Evolutionary conservation across 2,329 filamentous ascomycete genomes (phyloP).

Genomic region (Clarireedia monteithiana): DNA sequence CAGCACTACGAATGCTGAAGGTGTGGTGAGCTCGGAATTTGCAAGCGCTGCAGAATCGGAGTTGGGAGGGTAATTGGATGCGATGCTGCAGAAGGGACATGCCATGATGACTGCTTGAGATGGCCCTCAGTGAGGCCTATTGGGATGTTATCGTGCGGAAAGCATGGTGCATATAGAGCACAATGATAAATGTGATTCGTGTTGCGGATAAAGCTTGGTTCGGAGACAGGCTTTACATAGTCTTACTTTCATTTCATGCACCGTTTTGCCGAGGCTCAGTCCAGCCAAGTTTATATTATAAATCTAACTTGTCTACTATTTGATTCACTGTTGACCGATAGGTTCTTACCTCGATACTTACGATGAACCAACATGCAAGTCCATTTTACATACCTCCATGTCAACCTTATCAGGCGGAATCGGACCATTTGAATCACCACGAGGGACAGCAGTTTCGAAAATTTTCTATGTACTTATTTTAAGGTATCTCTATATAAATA

Average conservation of each 20-base stretch:
- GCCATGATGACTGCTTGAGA: neutral
- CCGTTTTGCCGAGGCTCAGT: too few species aligned
- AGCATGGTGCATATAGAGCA: conserved; percentile 6
- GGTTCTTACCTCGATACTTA: too few species aligned
- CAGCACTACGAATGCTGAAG: conserved; percentile 55
- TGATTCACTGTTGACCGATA: too few species aligned
- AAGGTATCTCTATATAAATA: conserved; percentile 9
- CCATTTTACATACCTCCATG: too few species aligned
- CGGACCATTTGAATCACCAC: neutral
- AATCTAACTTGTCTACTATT: too few species aligned
- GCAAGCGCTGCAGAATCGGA: conserved; percentile 32
- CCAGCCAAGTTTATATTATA: too few species aligned
- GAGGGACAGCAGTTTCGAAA: neutral
- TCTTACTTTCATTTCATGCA: too few species aligned
- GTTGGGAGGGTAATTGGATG: conserved; percentile 37
- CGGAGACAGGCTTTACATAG: too few species aligned
- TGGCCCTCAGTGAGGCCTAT: conserved; percentile 6
- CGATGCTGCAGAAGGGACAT: conserved; percentile 59
- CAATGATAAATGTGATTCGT: neutral
- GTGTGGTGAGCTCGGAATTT: conserved; percentile 30
- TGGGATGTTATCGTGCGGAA: conserved; percentile 10
- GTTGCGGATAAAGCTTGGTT: neutral
- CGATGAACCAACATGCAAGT: too few species aligned
- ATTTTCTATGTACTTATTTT: neutral
- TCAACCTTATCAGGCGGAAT: neutral